Evolutionary conservation across 352 stramenopile species (phyloP).

Genomic region (Phytophthora pinifolia): DNA sequence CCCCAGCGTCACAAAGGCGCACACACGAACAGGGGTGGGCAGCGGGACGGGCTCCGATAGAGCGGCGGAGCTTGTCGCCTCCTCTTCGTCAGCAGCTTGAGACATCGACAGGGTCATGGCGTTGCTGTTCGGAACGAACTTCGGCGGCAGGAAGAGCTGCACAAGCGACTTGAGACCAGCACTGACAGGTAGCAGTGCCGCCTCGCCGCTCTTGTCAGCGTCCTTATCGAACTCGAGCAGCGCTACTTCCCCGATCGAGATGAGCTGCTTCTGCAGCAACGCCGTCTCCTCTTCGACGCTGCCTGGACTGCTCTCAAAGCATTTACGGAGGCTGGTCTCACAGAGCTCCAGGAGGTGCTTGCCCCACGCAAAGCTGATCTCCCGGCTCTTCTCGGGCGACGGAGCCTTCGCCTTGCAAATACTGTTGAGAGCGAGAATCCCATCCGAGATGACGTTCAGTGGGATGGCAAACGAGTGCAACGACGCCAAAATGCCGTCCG

Average conservation of each 20-base stretch:
- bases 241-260: conserved; percentile 77
- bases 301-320: conserved; percentile 56
- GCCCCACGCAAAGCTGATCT: conserved; percentile 70
- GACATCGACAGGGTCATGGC: conserved; percentile 20
- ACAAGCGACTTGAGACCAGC: conserved; percentile 59
- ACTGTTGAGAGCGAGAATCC: conserved; percentile 68
- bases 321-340: conserved; percentile 59
- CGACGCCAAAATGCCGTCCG: conserved; percentile 68
- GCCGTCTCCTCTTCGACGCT: conserved; percentile 54
- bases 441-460: conserved; percentile 77
- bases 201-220: conserved; percentile 50
- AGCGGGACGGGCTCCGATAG: conserved; percentile 38
- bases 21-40: conserved; percentile 83
- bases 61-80: conserved; percentile 9
- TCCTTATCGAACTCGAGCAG: conserved; percentile 82
- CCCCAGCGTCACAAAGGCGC: conserved; percentile 93
- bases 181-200: conserved; percentile 56
- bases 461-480: conserved; percentile 78
- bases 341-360: conserved; percentile 62
- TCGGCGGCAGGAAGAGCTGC: conserved; percentile 75
- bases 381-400: conserved; percentile 48
- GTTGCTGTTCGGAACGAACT: conserved; percentile 44
- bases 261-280: conserved; percentile 77
- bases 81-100: conserved; percentile 27
- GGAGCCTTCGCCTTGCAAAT: conserved; percentile 77